phyloP scores from a whole-genome alignment of 257 asterid genomes.

The Phtheirospermum japonicum region DNA sequence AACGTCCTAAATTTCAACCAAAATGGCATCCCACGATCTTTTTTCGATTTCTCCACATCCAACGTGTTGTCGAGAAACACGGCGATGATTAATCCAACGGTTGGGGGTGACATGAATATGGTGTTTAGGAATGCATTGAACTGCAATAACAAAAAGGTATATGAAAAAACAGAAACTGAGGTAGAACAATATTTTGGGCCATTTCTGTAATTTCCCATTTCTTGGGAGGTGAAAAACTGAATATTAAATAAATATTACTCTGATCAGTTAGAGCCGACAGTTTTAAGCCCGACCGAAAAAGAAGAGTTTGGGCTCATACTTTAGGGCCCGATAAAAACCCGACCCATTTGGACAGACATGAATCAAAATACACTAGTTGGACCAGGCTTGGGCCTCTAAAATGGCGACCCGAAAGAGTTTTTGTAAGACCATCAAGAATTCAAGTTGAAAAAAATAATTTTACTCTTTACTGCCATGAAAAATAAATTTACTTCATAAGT shows the following conservation, averaged over 20 bases:
- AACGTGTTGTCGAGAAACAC: constrained; percentile 90
- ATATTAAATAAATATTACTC: too few species aligned
- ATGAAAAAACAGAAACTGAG: not conserved
- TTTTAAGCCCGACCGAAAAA: too few species aligned
- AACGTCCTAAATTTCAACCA: constrained; percentile 93
- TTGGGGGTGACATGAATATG: constrained; percentile 83
- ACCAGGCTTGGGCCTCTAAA: too few species aligned
- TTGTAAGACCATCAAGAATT: too few species aligned
- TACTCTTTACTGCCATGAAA: too few species aligned
- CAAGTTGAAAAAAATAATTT: not conserved
- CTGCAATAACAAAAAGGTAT: constrained; percentile 39
- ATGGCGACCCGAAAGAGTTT: too few species aligned
- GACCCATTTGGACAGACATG: too few species aligned
- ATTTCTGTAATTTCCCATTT: not conserved
- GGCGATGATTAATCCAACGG: constrained; percentile 75
- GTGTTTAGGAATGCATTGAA: constrained; percentile 90
- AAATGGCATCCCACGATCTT: constrained; percentile 99
- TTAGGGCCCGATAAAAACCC: too few species aligned
- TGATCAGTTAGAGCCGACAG: too few species aligned
- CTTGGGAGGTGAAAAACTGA: not conserved
- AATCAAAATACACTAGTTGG: too few species aligned
- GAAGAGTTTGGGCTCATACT: too few species aligned
- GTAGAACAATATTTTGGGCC: not conserved
- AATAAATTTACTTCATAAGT: too few species aligned
- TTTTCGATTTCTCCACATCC: constrained; percentile 91